Base-by-base conservation (phyloP, 805 yeast genomes). In the Groenewaldozyma salmanticensis region DNA sequence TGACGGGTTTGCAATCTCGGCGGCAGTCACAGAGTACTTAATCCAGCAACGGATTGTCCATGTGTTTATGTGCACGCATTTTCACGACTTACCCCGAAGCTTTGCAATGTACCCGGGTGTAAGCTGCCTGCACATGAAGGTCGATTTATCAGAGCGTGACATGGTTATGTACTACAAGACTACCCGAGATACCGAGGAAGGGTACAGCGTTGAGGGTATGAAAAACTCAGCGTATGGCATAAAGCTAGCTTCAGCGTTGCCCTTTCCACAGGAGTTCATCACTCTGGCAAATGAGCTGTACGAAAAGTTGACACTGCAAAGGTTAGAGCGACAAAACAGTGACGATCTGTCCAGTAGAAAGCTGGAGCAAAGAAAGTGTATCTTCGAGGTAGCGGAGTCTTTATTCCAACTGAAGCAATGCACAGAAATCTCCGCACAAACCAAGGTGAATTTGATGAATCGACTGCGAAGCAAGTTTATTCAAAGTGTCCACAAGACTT, bases 1-100 rank as follows among this genome's bases (percentile, higher is more conserved):
- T 38, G 96, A 87, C 61, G 96, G 96, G 1, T 66, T 82, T 3
- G 81, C 95, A 1, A 77, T 87, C 42, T 94, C 96, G 1, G 7
- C 13, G 13, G 29, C 29, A 9, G 13, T 24, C 13, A 24, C 29
- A 9, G 29, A 24, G 29, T 9, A 24, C 13, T 13, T 24, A 9
- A 24, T 24, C 29, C 29, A 13, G 7, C 29, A 13, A 13, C 11
- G 29, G 13, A 24, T 24, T 9, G 29, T 24, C 13, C 7, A 24
- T 24, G 29, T 13, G 13, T 24, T 24, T 24, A 24, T 24, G 13
- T 24, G 29, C 13, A 24, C 29, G 13, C 29, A 24, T 24, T 24
- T 24, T 13, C 29, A 24, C 13, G 29, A 24, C 13, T 24, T 24
- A 13, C 11, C 29, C 7, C 7, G 11, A 24, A 24, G 11, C 13